Conservation (phyloP, 305 asterid species). For the Coffea humblotiana region DNA sequence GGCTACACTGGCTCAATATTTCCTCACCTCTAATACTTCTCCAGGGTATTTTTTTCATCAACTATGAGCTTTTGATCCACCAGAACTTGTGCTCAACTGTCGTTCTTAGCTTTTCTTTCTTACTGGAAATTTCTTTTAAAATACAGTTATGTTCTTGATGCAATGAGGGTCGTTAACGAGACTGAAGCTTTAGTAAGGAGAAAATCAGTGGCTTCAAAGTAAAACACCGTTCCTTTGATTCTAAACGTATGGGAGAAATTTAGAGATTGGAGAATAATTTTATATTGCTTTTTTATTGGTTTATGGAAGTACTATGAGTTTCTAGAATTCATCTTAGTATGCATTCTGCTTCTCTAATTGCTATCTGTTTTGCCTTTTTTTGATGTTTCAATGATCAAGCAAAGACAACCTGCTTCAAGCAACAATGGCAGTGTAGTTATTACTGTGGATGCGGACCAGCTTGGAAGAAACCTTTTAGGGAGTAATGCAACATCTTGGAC, state of each 20-base stretch:
- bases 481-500: slow-evolving; percentile 77
- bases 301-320: not conserved
- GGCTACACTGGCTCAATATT: slow-evolving; percentile 80
- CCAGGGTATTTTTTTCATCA: slow-evolving; percentile 66
- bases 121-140: slow-evolving; percentile 20
- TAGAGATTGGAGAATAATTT: not conserved
- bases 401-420: slow-evolving; percentile 98
- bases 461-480: slow-evolving; percentile 48
- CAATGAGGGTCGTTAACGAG: slow-evolving; percentile 72
- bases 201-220: slow-evolving; percentile 64
- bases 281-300: not conserved
- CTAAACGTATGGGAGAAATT: slow-evolving; percentile 2
- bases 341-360: slow-evolving; percentile 41
- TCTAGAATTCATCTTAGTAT: slow-evolving; percentile 18
- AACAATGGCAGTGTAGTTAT: slow-evolving; percentile 69
- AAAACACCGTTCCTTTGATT: slow-evolving; percentile 41
- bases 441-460: slow-evolving; percentile 47
- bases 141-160: slow-evolving; percentile 74
- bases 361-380: slow-evolving; percentile 28
- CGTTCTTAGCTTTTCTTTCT: slow-evolving; percentile 18
- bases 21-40: slow-evolving; percentile 77
- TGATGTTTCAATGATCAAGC: slow-evolving; percentile 72
- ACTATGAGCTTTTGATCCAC: slow-evolving; percentile 2
- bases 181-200: slow-evolving; percentile 60
- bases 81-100: slow-evolving; percentile 7